Evolutionary conservation across 2,329 filamentous ascomycete species (phyloP).

Genomic region (Taxawa tesnikishii): DNA sequence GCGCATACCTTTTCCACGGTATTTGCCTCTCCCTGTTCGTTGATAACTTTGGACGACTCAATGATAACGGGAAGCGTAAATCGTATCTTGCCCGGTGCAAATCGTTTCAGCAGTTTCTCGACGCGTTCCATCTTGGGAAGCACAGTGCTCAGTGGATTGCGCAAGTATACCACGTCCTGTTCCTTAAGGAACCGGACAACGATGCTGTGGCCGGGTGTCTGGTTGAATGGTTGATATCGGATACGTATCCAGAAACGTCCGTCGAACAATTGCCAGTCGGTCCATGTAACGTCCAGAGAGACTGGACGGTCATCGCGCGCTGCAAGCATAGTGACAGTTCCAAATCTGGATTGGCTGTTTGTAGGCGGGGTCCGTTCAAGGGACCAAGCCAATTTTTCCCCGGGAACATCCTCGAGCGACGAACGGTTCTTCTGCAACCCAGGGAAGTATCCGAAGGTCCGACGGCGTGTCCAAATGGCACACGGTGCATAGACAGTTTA

Average conservation of each 20-base stretch:
- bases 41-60: slow-evolving; percentile 2
- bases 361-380: no score
- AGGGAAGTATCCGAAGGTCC: no score
- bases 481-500: no score
- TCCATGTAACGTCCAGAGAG: slow-evolving; percentile 6
- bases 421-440: no score
- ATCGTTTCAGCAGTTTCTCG: slow-evolving; percentile 12
- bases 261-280: slow-evolving; percentile 38
- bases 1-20: slow-evolving; percentile 13
- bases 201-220: slow-evolving; percentile 15
- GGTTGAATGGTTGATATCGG: slow-evolving; percentile 14
- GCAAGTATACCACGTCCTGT: slow-evolving; percentile 14
- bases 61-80: slow-evolving; percentile 27
- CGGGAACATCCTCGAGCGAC: no score
- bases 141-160: background rate
- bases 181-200: slow-evolving; percentile 27
- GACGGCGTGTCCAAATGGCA: no score
- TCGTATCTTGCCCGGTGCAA: slow-evolving; percentile 23
- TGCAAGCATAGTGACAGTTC: background rate
- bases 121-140: slow-evolving; percentile 7
- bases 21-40: background rate
- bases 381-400: no score
- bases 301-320: background rate
- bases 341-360: no score
- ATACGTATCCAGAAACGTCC: slow-evolving; percentile 44